A percentile compares a stretch with the other conserved stretches of the same genome.
phyloP scores from a whole-genome alignment of 441 rosid species.

The Brassica balearica region DNA sequence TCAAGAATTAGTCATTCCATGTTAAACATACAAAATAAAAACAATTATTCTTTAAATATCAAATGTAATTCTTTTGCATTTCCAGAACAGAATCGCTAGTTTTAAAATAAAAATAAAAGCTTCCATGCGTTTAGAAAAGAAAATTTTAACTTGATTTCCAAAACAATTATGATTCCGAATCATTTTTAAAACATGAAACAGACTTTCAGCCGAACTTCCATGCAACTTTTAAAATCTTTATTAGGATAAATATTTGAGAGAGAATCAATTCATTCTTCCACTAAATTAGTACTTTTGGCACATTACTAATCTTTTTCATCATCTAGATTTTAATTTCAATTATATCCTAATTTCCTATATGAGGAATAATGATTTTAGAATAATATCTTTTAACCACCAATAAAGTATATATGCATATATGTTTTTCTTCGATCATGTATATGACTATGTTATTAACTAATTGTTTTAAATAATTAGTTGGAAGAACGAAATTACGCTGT shows the following conservation, averaged over 20 bases:
- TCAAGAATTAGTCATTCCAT: background rate
- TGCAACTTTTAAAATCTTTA: background rate
- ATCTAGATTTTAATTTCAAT: background rate
- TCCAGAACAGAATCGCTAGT: background rate
- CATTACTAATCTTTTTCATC: slow-evolving; percentile 11
- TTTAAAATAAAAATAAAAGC: background rate
- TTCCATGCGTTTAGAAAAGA: background rate
- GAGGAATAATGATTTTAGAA: slow-evolving; percentile 17
- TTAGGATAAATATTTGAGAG: slow-evolving; percentile 8
- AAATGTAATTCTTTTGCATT: background rate
- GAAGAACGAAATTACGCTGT: background rate
- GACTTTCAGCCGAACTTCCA: background rate
- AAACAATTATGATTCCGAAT: background rate
- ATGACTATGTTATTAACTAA: background rate
- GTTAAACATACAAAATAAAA: too few relatives aligned
- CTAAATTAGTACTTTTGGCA: slow-evolving; percentile 25
- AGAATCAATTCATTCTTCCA: slow-evolving; percentile 40
- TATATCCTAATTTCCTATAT: slow-evolving; percentile 17
- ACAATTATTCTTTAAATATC: background rate
- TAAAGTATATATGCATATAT: slow-evolving; percentile 25
- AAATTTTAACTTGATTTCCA: background rate
- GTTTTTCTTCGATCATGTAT: background rate
- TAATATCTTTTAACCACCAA: slow-evolving; percentile 30
- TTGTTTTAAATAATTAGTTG: background rate
- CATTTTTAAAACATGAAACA: background rate